Evolutionary conservation across 108 stramenopile genomes (phyloP).

Genomic region (Cyclotella kingstonii): DNA sequence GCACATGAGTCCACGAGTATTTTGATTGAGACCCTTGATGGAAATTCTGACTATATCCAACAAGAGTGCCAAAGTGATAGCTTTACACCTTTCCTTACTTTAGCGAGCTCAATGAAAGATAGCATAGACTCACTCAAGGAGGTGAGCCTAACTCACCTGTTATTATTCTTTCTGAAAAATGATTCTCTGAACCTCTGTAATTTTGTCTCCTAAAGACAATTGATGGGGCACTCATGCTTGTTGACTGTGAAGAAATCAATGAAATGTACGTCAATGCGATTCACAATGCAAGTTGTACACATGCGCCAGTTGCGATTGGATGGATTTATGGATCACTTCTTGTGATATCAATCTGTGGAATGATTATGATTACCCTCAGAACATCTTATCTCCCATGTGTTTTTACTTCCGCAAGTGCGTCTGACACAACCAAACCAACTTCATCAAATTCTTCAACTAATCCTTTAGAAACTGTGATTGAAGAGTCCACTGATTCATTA

Average conservation of each 20-base stretch:
- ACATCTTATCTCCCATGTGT: conserved; percentile 10
- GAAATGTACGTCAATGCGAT: conserved; percentile 16
- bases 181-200: neutral
- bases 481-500: neutral
- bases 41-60: conserved; percentile 5
- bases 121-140: conserved; percentile 3
- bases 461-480: neutral
- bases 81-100: neutral
- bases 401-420: neutral
- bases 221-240: neutral
- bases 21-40: neutral
- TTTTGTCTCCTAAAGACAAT: neutral
- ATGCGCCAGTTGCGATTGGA: conserved; percentile 5
- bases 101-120: conserved; percentile 10
- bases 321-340: conserved; percentile 23
- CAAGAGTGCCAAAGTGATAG: conserved; percentile 7
- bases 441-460: neutral
- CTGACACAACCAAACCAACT: neutral
- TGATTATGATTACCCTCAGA: conserved; percentile 20
- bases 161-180: neutral
- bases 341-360: conserved; percentile 13
- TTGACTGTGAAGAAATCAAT: conserved; percentile 24
- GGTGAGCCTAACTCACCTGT: neutral
- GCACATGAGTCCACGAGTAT: conserved; percentile 1
- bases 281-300: conserved; percentile 12